Evolutionary conservation across 129 eudicot genomes (phyloP), one percentile per base, ranked within the genome.

Genomic region (Pulicaria dysenterica): DNA sequence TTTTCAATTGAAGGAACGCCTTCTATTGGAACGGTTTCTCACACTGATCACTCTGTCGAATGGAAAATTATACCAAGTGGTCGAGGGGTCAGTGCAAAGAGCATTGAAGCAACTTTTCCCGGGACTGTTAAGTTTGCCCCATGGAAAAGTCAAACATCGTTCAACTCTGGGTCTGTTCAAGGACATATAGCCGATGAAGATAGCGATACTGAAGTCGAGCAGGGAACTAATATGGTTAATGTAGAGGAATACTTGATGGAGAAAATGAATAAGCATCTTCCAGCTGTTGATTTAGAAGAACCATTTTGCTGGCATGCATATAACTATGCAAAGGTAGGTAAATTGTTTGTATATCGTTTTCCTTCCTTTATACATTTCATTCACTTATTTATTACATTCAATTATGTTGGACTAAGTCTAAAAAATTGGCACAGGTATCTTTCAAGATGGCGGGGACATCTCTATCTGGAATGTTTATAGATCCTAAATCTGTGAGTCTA

Each of bases 221-320:
- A 83, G 24, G 71, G 75, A 17, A 85, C 74, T 77, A 86, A 80
- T 64, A 78, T 85, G 88, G 93, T 75, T 13, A 91, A 91, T 71
- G 87, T 95, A 2, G 99, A 95, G 72, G 99, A 95, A 17, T 79
- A 80, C 31, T 77, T 95, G 77, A 77, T 85, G 83, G 96, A 88
- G 78, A 95, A 95, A 81, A 88, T 95, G 99, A 86, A 73, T 75
- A 95, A 88, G 87, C 78, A 86, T 77, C 97, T 95, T 70, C 89
- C 78, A 58, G 78, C 95, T 34, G 94, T 88, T 79, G 97, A 95
- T 70, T 78, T 95, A 51, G 99, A 95, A 73, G 97, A 95, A 80
- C 99, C 97, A 47, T 88, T 95, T 79, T 90, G 87, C 78, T 91
- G 99, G 97, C 94, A 91, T 44, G 97, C 97, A 5, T 95, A 95